Evolutionary conservation across 257 asterid species (phyloP).

Genomic region (Scutellaria minor): DNA sequence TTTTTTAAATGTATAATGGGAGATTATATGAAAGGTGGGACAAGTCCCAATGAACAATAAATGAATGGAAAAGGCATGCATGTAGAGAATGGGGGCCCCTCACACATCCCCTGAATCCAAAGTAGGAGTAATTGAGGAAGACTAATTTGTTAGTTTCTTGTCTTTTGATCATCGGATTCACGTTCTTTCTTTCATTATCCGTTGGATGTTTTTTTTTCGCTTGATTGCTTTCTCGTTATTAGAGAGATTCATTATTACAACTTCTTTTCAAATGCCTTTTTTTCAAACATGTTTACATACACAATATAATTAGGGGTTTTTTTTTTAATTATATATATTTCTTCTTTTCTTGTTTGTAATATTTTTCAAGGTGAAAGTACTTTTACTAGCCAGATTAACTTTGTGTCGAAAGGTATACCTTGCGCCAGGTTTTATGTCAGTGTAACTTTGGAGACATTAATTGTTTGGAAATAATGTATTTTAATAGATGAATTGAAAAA

Average conservation of each 20-base stretch:
- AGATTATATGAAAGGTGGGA: conserved; percentile 28
- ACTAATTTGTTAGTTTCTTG: conserved; percentile 23
- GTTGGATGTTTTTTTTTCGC: neutral
- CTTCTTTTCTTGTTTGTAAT: no score
- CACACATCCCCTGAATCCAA: conserved; percentile 35
- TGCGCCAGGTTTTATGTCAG: no score
- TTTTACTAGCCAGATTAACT: no score
- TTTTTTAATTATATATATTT: no score
- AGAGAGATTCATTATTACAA: conserved; percentile 26
- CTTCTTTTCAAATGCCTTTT: conserved; percentile 36
- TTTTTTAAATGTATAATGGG: no score
- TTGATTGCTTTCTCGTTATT: conserved; percentile 32
- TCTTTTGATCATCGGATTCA: conserved; percentile 32
- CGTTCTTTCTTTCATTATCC: no score
- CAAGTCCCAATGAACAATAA: conserved; percentile 45
- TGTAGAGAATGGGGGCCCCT: neutral
- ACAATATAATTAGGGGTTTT: no score
- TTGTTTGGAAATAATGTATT: no score
- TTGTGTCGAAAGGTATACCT: no score
- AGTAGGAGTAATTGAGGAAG: conserved; percentile 29
- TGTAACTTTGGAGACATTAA: no score
- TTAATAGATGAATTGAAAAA: no score
- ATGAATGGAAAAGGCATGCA: conserved; percentile 33
- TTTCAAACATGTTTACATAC: neutral
- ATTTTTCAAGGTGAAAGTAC: no score